Conservation (phyloP, 805 yeast species). For the Cyberlindnera subsufficiens region DNA sequence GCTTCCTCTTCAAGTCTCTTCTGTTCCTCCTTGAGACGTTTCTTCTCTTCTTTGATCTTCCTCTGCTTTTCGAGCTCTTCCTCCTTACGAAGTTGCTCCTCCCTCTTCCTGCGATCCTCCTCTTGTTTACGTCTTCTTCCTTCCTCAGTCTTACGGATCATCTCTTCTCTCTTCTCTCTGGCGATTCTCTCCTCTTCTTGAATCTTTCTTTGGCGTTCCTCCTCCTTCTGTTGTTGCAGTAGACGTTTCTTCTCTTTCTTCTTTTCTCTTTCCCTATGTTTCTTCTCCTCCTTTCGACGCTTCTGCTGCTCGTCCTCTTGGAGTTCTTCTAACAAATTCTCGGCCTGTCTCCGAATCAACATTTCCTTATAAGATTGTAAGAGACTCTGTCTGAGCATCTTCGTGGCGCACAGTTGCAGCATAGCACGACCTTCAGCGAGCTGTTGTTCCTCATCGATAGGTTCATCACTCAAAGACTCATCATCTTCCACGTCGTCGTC, state of each 20-base stretch:
- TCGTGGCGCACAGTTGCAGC: constrained; percentile 74
- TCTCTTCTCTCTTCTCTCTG: constrained; percentile 29
- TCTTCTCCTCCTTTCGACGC: constrained; percentile 61
- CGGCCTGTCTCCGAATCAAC: constrained; percentile 68
- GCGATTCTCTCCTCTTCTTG: constrained; percentile 34
- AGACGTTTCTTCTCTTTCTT: constrained; percentile 63
- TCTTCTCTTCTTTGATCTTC: constrained; percentile 23
- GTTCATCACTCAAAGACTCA: constrained; percentile 31
- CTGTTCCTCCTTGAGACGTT: constrained; percentile 33
- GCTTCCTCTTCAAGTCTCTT: constrained; percentile 27
- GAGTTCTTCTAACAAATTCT: constrained; percentile 56
- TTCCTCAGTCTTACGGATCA: constrained; percentile 37
- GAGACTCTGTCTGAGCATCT: constrained; percentile 68
- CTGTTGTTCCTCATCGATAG: constrained; percentile 54
- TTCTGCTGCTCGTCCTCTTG: constrained; percentile 64
- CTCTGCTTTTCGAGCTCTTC: constrained; percentile 32
- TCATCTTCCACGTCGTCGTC: constrained; percentile 36
- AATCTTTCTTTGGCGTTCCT: constrained; percentile 41
- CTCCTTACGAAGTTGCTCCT: constrained; percentile 30
- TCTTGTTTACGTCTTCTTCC: constrained; percentile 34
- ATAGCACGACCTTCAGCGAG: constrained; percentile 75
- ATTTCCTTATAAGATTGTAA: constrained; percentile 73
- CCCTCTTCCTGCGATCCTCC: constrained; percentile 34
- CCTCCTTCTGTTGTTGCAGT: constrained; percentile 52
- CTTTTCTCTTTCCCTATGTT: constrained; percentile 50